A percentile compares a stretch with the other conserved stretches of the same genome.
Evolutionary conservation across 2,329 filamentous ascomycete genomes (phyloP).

Genomic region (Hymenoscyphus scutula): DNA sequence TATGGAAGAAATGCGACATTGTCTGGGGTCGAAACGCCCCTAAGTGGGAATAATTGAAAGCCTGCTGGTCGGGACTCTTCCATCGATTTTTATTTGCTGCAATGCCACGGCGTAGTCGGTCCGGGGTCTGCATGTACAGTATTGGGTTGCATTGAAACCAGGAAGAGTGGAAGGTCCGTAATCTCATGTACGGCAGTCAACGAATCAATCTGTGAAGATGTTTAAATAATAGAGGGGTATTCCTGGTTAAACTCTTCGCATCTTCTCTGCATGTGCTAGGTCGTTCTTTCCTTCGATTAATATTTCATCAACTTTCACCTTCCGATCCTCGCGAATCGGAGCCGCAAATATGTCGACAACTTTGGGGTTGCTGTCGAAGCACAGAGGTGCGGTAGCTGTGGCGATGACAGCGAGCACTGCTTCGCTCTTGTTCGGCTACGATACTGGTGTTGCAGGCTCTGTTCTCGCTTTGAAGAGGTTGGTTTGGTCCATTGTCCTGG

Average conservation of each 20-base stretch:
- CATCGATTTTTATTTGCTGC: background rate
- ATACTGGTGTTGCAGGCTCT: slow-evolving; percentile 28
- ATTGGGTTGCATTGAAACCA: slow-evolving; percentile 2
- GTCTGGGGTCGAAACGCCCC: background rate
- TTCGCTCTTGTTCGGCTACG: slow-evolving; percentile 28
- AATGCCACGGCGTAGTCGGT: background rate
- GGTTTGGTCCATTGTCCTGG: background rate
- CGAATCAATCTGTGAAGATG: background rate
- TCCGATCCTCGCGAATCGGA: slow-evolving; percentile 1
- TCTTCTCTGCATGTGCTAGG: slow-evolving; percentile 1
- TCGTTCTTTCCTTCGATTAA: background rate
- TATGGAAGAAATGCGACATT: background rate
- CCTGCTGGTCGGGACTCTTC: background rate
- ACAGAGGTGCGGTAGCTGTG: slow-evolving; percentile 21
- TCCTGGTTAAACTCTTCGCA: background rate
- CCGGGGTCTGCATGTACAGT: background rate
- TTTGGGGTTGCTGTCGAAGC: slow-evolving; percentile 14
- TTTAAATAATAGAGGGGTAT: background rate
- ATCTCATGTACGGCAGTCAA: background rate
- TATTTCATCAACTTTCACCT: background rate
- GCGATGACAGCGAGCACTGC: slow-evolving; percentile 24
- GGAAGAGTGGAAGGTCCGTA: background rate
- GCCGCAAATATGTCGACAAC: slow-evolving; percentile 6
- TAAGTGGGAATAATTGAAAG: background rate
- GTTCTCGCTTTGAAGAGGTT: slow-evolving; percentile 24